Base-by-base conservation (phyloP, 1,284 basidiomycete genomes). In the Sparassis latifolia region DNA sequence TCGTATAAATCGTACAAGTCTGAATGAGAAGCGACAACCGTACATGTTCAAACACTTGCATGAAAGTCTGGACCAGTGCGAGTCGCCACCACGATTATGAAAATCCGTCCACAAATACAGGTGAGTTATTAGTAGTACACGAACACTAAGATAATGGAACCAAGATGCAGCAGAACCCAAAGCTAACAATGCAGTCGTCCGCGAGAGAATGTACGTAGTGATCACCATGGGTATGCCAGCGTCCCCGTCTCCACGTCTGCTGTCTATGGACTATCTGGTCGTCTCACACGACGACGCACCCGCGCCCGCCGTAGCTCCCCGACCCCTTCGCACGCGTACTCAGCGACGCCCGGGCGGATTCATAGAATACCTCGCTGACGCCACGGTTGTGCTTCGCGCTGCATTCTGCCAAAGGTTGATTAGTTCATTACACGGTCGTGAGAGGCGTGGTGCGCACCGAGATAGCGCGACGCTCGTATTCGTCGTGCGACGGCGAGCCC, bases 371-470 rank as follows among this genome's bases (percentile, higher is more conserved):
- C 65, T 98, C 93, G 30, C 80, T 76, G 6, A 98, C 93, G 3
- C 95, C 95, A 42, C 95, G 81, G 62, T 97, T 95, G 62, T 94
- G 90, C 67, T 96, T 97, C 7, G 95, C 93, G 56, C 92, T 96
- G 66, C 94, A 97, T 74, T 98, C 94, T 94, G 59, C 10, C 47
- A 3, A 37, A 28, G 52, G 29, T 52, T 31, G 38, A 12, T 33
- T 20, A 33, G 30, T 50, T 35, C 53, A 50, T 52, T 51, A 45
- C 7, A 41, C 33, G 28, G 44, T 43, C 42, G 42, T 47, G 51
- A 12, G 32, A 28, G 41, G 33, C 10, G 46, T 43, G 10, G 28
- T 2, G 72, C 83, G 44, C 55, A 93, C 92, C 93, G 2, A 97
- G 77, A 71, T 97, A 97, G 42, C 93, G 80, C 46, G 84, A 91